Conservation (phyloP, 805 yeast species). For the Scheffersomyces spartinae region DNA sequence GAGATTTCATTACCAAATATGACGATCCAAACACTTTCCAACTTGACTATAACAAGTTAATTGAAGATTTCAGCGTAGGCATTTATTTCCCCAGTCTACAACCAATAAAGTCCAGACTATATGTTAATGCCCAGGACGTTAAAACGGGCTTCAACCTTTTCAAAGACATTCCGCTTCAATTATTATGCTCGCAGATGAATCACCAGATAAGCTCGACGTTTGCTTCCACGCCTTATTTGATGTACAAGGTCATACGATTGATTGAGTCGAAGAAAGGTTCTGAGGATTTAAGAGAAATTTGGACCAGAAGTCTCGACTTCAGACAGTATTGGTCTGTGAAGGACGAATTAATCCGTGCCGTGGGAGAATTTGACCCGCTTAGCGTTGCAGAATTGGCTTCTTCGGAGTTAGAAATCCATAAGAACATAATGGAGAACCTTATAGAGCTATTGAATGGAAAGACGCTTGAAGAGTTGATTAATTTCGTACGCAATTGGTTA, state of each 20-base stretch:
- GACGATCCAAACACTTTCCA: constrained; percentile 10
- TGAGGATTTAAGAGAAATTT: constrained; percentile 5
- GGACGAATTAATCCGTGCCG: constrained; percentile 10
- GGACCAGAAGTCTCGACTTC: constrained; percentile 22
- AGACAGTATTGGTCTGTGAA: constrained; percentile 24
- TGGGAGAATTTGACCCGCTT: constrained; percentile 2
- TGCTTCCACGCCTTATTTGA: constrained; percentile 21
- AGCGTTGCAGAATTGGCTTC: background rate
- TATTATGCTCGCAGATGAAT: constrained; percentile 8
- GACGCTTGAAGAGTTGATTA: constrained; percentile 9
- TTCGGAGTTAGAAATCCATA: background rate
- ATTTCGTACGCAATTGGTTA: constrained; percentile 28
- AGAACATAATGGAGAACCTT: background rate
- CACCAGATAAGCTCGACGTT: constrained; percentile 11
- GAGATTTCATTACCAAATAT: constrained; percentile 9
- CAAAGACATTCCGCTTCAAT: constrained; percentile 29
- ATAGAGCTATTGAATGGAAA: background rate
- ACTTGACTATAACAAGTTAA: constrained; percentile 13
- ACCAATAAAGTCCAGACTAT: constrained; percentile 12
- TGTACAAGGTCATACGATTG: constrained; percentile 11
- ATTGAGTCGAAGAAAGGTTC: constrained; percentile 7
- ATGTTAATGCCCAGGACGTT: constrained; percentile 24
- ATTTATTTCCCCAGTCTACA: constrained; percentile 28
- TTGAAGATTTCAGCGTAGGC: constrained; percentile 21
- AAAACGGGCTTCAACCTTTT: constrained; percentile 25